Evolutionary conservation across 176 grass and related monocot species (phyloP), one percentile per base, ranked within the genome.

Genomic region (Triticum monococcum): DNA sequence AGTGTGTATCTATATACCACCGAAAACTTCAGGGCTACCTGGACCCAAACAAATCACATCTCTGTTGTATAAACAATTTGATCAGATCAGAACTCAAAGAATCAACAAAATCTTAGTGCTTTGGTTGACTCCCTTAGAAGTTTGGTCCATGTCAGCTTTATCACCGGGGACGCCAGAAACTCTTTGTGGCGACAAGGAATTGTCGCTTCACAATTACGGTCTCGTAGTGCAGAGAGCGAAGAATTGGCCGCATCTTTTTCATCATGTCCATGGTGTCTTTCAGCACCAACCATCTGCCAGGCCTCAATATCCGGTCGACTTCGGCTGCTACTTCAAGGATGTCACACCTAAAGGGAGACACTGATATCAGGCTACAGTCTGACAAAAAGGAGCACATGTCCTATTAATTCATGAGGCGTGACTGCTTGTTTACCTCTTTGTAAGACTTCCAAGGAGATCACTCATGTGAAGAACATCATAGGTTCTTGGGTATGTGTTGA

Each of bases 401-500:
- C 11, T 30, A 77, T 52, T 30, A 85, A 26, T 12, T 71, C 61
- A 9, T 70, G 23, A 85, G 28, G 70, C 4, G 9, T 63, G 38
- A 18, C 6, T 64, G 54, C 4, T 69, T 64, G 56, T 12, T 69
- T 86, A 98, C 96, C 93, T 92, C 16, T 83, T 67, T 73, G 79
- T 89, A 83, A 95, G 81, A 91, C 85, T 94, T 85, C 62, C 86
- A 62, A 96, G 64, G 40, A 99, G 90, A 87, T 90, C 61, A 75
- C 75, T 92, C 60, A 91, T 91, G 86, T 96, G 97, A 59, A 99
- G 88, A 61, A 96, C 77, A 93, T 99, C 97, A 71, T 99, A 99
- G 22, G 92, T 99, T 23, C 94, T 86, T 74, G 97, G 97, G 65
- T 99, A 99, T n/a, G 94, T 99, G 84, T 91, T 93, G 86, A 99